A percentile compares a stretch with the other conserved stretches of the same genome.
These are phyloP conservation scores for Aspergillus fijiensis DNA, from an alignment of 2,329 filamentous ascomycete species.

Conservation along the genomic window DNA sequence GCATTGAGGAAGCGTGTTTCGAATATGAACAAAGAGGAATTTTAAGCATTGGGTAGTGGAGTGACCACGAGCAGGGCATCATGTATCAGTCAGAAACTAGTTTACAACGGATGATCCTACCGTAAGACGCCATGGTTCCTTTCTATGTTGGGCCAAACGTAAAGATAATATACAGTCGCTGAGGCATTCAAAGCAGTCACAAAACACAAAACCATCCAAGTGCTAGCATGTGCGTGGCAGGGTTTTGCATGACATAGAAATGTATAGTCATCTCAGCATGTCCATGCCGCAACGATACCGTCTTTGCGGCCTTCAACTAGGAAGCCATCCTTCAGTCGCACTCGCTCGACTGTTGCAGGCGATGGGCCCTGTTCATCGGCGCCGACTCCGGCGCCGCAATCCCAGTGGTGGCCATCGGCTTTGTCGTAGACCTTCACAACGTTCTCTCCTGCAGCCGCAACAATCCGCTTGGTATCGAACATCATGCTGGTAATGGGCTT, in stretches of 20 bases:
- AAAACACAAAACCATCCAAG: constrained; percentile 7
- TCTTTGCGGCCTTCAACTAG: constrained; percentile 85
- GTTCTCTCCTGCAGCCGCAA: constrained; percentile 83
- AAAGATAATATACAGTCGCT: constrained; percentile 20
- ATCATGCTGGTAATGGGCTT: constrained; percentile 91
- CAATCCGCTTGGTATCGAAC: constrained; percentile 89
- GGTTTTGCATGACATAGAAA: background rate
- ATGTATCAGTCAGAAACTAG: background rate
- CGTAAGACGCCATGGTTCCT: background rate
- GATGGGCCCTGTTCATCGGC: constrained; percentile 63
- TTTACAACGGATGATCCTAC: background rate
- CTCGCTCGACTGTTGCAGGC: constrained; percentile 73
- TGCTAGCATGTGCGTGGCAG: constrained; percentile 12
- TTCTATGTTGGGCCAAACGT: background rate
- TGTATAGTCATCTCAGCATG: constrained; percentile 52
- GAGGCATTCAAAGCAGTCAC: constrained; percentile 12
- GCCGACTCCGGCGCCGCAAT: constrained; percentile 80
- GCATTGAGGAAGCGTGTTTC: background rate
- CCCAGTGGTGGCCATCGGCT: constrained; percentile 92
- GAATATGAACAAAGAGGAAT: background rate
- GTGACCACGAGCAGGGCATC: background rate
- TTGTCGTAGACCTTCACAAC: constrained; percentile 99
- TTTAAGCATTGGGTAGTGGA: background rate
- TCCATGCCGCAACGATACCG: constrained; percentile 89
- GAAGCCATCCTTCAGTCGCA: constrained; percentile 91